Conservation (phyloP, 768 basidiomycete species). For the Thelephora aurantiotincta region DNA sequence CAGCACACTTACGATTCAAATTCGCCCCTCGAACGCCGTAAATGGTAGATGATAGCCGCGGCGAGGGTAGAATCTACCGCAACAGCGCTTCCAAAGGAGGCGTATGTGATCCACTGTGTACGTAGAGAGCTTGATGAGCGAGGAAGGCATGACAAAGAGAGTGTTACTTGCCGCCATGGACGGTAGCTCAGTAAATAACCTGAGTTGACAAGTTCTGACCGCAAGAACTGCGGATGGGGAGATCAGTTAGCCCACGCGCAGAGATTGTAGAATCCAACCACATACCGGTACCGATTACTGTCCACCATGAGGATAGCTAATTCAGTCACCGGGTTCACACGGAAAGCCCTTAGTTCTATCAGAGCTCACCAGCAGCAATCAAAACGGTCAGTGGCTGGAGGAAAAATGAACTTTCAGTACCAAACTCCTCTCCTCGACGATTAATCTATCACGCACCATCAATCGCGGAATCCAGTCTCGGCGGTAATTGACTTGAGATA, state of each 20-base stretch:
- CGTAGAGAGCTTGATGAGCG: background rate
- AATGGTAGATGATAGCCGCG: background rate
- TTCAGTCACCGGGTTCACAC: no score
- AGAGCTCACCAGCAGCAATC: background rate
- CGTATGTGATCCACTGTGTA: background rate
- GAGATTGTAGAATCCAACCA: no score
- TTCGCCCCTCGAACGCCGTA: background rate
- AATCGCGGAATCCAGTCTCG: background rate
- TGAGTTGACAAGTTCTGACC: no score
- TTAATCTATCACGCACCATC: background rate
- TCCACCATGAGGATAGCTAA: no score
- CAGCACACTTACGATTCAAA: background rate
- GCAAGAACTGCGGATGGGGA: no score
- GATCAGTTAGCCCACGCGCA: no score
- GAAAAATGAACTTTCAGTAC: background rate
- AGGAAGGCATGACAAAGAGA: background rate
- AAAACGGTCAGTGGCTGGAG: background rate
- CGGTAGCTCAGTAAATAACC: background rate
- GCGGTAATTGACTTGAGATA: background rate
- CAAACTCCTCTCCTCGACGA: background rate
- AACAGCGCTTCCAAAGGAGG: background rate
- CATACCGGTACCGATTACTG: no score
- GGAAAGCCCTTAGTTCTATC: no score
- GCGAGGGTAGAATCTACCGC: background rate
- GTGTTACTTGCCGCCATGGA: background rate